Conservation (phyloP, 495 filamentous ascomycete species). For the Aspergillus sclerotioniger region DNA sequence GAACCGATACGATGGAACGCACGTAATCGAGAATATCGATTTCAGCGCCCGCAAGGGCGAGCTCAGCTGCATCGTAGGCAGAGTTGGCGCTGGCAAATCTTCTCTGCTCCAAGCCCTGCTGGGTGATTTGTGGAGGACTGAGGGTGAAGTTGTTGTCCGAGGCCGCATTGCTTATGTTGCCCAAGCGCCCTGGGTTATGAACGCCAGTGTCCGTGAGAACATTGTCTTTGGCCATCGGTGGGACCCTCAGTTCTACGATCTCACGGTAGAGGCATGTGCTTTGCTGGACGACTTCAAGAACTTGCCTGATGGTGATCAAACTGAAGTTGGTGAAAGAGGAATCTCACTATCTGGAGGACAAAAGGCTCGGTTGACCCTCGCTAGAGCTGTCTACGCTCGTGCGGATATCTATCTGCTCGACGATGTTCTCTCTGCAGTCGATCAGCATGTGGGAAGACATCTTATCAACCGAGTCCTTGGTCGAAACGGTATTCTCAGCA, state of each 20-base stretch:
- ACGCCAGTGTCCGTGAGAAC: constrained; percentile 93
- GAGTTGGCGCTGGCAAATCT: constrained; percentile 92
- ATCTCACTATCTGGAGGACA: constrained; percentile 97
- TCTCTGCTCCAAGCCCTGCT: constrained; percentile 83
- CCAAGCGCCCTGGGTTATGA: constrained; percentile 96
- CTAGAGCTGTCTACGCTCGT: constrained; percentile 92
- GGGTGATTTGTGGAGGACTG: constrained; percentile 86
- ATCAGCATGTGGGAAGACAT: constrained; percentile 95
- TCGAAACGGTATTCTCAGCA: constrained; percentile 71
- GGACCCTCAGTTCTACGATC: constrained; percentile 92
- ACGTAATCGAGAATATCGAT: constrained; percentile 72
- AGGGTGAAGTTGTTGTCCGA: constrained; percentile 79
- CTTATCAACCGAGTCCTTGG: constrained; percentile 93
- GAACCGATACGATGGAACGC: constrained; percentile 70
- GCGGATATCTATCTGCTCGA: constrained; percentile 97
- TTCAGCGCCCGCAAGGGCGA: constrained; percentile 88
- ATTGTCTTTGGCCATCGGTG: constrained; percentile 96
- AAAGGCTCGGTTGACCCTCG: constrained; percentile 92
- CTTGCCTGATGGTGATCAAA: constrained; percentile 94
- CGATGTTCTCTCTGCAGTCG: constrained; percentile 91
- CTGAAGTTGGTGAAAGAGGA: constrained; percentile 93
- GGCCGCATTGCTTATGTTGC: constrained; percentile 87
- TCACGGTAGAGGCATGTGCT: constrained; percentile 91
- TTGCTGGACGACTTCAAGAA: constrained; percentile 86
- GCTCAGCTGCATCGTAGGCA: constrained; percentile 88